Conservation (phyloP, 768 basidiomycete species). For the Artomyces pyxidatus region DNA sequence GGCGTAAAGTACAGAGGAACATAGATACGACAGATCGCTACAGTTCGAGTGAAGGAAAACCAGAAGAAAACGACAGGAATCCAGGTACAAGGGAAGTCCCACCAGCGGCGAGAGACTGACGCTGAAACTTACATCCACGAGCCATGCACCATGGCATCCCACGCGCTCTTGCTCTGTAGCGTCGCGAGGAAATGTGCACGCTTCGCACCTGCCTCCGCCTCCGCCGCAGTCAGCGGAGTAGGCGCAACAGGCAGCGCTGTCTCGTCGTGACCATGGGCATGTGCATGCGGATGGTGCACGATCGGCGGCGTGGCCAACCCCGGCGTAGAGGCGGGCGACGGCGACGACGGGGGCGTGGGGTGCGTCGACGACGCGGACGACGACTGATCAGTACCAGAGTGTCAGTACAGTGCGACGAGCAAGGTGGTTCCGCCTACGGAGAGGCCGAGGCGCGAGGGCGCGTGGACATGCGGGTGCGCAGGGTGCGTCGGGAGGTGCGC, state of each 20-base stretch:
- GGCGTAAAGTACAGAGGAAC: no score
- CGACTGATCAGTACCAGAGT: neutral
- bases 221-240: slow-evolving; percentile 2
- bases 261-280: neutral
- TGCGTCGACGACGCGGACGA: slow-evolving; percentile 1
- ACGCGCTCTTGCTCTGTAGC: slow-evolving; percentile 52
- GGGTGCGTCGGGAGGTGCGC: slow-evolving; percentile 28
- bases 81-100: no score
- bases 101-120: no score
- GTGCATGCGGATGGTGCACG: slow-evolving; percentile 3
- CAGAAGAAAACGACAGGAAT: no score
- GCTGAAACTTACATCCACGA: slow-evolving; percentile 56
- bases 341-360: slow-evolving; percentile 5
- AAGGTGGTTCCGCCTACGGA: slow-evolving; percentile 23
- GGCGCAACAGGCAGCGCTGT: slow-evolving; percentile 8
- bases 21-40: no score
- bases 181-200: slow-evolving; percentile 47
- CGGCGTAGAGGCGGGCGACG: slow-evolving; percentile 5
- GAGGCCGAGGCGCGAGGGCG: slow-evolving; percentile 30
- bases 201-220: slow-evolving; percentile 25
- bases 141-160: slow-evolving; percentile 63
- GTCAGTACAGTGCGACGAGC: neutral
- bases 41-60: no score
- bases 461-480: no score
- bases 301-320: slow-evolving; percentile 10